Evolutionary conservation across 2,329 filamentous ascomycete genomes (phyloP), one percentile per base, ranked within the genome.

Genomic region (Hypoxylon sp.): DNA sequence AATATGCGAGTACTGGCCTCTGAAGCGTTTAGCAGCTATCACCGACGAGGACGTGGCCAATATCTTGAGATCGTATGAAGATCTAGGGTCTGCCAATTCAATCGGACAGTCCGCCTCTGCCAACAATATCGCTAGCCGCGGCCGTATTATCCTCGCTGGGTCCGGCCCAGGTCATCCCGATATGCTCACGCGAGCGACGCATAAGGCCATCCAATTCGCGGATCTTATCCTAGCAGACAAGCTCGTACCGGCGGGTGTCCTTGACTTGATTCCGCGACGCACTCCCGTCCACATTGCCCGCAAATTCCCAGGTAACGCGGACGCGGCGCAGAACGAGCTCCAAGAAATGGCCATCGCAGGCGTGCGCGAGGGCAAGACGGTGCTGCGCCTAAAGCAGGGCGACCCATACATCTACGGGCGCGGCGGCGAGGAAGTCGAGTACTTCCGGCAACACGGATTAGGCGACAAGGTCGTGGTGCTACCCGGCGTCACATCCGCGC

Each of bases 1-100:
- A 77, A 93, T 99, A 55, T 99, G 96, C 84, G 96, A 99, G 82
- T 99, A 99, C 80, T 99, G 96, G 96, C 94, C 96, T 1, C 84
- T 99, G 25, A 90, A 89, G 68, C 88, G 92, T 16, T 86, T 99
- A 1, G 93, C 94, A 6, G 84, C 86, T 41, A 90, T 98, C 68
- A 90, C 87, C 2, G 93, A 97, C 73, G 85, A 86, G 7, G 94
- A 98, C 71, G 89, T 97, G 5, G 88, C 92, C 14, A 78, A 81
- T 11, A 88, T 98, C 0, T 84, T 99, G n/a, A 82, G 86, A 67
- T 89, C 91, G 2, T 97, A 97, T 74, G 81, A 84, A 4, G 74
- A 69, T 8, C 53, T 66, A 37, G 51, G 57, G 21, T 32, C 63
- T 1, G 30, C 72, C 11, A 67, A 65, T 12, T 58, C 69, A 12